These are phyloP conservation scores for Cladosporium sp. DNA, from an alignment of 2,329 filamentous ascomycete species.

Conservation along the genomic window DNA sequence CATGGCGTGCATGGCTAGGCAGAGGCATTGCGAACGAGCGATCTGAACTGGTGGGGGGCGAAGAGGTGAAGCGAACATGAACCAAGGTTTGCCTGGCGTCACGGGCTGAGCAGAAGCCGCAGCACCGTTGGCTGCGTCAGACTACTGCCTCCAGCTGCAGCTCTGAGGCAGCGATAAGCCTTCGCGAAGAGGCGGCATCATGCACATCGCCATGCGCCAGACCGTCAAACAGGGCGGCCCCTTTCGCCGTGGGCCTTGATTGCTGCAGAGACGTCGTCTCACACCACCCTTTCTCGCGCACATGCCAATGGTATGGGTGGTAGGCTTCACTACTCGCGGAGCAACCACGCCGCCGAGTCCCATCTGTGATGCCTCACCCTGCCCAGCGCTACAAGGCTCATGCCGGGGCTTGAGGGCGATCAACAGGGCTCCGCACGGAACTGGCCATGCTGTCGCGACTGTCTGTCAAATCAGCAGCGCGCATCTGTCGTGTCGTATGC, in stretches of 20 bases:
- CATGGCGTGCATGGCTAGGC: neutral
- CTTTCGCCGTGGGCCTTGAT: too few species aligned
- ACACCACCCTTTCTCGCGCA: neutral
- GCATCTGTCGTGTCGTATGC: neutral
- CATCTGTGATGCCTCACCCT: too few species aligned
- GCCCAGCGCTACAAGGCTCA: neutral
- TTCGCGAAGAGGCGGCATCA: neutral
- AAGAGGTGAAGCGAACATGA: neutral
- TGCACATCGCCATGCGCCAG: neutral
- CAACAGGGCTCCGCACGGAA: neutral
- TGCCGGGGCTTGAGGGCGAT: neutral
- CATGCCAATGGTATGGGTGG: neutral
- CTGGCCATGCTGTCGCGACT: neutral
- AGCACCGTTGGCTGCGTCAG: too few species aligned
- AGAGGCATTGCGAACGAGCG: neutral
- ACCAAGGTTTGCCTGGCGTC: conserved; percentile 2
- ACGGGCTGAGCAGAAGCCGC: neutral
- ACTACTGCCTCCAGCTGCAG: neutral
- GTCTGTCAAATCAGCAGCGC: neutral
- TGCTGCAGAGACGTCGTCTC: neutral
- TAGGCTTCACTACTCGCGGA: neutral
- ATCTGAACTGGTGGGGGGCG: conserved; percentile 3
- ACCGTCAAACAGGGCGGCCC: too few species aligned
- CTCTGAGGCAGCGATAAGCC: neutral
- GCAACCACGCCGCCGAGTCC: neutral